Conservation (phyloP, 768 basidiomycete genomes). For the Leucocoprinus leucothites region DNA sequence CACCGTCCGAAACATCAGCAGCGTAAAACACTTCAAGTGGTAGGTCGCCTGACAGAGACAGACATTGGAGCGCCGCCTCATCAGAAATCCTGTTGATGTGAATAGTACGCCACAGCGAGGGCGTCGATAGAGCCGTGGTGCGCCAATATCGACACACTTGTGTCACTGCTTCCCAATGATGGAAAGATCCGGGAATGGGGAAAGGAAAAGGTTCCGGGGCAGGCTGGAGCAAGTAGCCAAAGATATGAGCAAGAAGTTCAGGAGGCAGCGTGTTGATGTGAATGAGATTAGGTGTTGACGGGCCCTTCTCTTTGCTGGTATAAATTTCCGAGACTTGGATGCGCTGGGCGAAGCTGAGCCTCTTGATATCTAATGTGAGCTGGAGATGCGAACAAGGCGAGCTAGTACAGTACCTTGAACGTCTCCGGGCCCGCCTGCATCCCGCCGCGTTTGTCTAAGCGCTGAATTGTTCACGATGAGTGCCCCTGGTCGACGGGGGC, state of each 20-base stretch:
- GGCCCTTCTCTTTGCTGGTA: too few relatives aligned
- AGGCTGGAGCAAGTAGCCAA: slow-evolving; percentile 6
- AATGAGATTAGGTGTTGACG: background rate
- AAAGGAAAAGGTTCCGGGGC: slow-evolving; percentile 5
- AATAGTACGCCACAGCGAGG: slow-evolving; percentile 5
- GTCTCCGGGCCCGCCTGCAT: too few relatives aligned
- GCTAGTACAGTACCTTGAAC: too few relatives aligned
- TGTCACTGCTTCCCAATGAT: slow-evolving; percentile 7
- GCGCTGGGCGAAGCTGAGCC: too few relatives aligned
- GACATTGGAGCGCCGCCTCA: background rate
- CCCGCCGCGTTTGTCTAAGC: too few relatives aligned
- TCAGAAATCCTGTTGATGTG: slow-evolving; percentile 6
- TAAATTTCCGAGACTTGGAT: too few relatives aligned
- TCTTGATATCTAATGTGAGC: too few relatives aligned
- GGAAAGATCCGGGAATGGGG: slow-evolving; percentile 5
- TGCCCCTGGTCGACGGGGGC: background rate
- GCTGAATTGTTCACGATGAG: too few relatives aligned
- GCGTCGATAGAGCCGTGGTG: slow-evolving; percentile 5
- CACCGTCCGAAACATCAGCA: background rate
- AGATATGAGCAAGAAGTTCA: slow-evolving; percentile 14
- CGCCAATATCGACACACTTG: slow-evolving; percentile 7
- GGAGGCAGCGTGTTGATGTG: slow-evolving; percentile 6
- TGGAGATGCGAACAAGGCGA: too few relatives aligned
- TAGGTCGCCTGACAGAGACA: slow-evolving; percentile 4
- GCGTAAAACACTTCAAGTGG: slow-evolving; percentile 9